Conservation (phyloP, 192 early-diverging fungal genomes). For the Umbelopsis vinacea region DNA sequence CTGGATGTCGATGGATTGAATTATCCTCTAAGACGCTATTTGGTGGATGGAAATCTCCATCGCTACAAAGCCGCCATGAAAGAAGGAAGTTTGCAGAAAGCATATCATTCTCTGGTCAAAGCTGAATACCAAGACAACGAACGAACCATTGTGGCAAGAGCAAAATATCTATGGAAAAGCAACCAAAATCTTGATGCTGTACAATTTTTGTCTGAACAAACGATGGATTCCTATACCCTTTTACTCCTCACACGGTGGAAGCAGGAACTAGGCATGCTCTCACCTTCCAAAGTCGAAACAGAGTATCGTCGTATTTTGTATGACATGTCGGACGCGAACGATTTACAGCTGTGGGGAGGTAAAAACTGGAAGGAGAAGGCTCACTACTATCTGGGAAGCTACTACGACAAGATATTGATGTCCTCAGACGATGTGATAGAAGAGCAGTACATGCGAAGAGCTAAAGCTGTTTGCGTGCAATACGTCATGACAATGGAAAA, state of each 20-base stretch:
- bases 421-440: constrained; percentile 20
- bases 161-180: constrained; percentile 4
- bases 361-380: constrained; percentile 69
- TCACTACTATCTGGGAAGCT: constrained; percentile 62
- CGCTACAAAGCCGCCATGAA: constrained; percentile 2
- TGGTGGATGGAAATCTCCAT: background rate
- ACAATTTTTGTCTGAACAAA: constrained; percentile 1
- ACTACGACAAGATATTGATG: constrained; percentile 61
- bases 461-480: constrained; percentile 24
- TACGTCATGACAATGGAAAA: constrained; percentile 56
- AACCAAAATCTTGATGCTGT: background rate
- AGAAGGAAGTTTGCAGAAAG: background rate
- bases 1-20: background rate
- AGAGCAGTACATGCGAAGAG: constrained; percentile 13
- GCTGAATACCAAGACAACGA: background rate
- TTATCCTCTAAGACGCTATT: background rate
- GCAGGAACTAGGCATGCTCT: background rate
- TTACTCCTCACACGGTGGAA: background rate
- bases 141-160: background rate
- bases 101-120: background rate
- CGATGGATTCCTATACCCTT: background rate
- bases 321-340: background rate
- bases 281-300: background rate
- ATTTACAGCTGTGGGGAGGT: background rate
- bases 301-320: background rate